Evolutionary conservation across 2,329 filamentous ascomycete genomes (phyloP), one percentile per base, ranked within the genome.

Genomic region (Orbilia ellipsospora): DNA sequence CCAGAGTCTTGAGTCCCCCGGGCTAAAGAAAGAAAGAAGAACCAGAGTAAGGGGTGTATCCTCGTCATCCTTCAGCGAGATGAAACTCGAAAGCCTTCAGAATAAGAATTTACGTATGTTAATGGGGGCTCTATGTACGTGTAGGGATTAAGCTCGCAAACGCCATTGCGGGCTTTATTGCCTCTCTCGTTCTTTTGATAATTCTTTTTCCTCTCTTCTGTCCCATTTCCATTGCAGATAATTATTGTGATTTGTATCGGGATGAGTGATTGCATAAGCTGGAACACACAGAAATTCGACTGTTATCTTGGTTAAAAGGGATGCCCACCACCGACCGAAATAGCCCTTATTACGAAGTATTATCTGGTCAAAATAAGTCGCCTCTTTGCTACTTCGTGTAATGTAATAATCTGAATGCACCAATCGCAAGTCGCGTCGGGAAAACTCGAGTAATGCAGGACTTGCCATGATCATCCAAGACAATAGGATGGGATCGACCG

Each of bases 361-460:
- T 8, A 28, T 67, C 12, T 36, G 6, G 26, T 18, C 44, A 42
- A 45, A 50, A 28, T 13, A 66, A 57, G 52, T 48, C 16, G 44
- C 44, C 40, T 54, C 55, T 60, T 50, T 61, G 45, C 16, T 18
- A 20, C 23, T 20, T 18, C 18, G 26, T 55, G 66, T 50, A 70
- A 70, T 72, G 51, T 57, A n/a, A 44, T 44, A 12, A 15, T 48
- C 16, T 60, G 67, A 68, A 74, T 52, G 70, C 70, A 74, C 70
- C 70, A 74, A 74, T 74, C 50, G 63, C 36, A 74, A 55, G 23
- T 36, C 48, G 23, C 45, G 63, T 74, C 70, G 70, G 70, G 70
- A 74, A 74, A 74, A 74, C 70, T 74, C 63, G 70, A 74, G 70
- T 68, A 74, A 74, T 74, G 70, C 70, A 68, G 54, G 63, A 51